phyloP scores from a whole-genome alignment of 2,329 filamentous ascomycete genomes.

The Epichloe brachyelytri region DNA sequence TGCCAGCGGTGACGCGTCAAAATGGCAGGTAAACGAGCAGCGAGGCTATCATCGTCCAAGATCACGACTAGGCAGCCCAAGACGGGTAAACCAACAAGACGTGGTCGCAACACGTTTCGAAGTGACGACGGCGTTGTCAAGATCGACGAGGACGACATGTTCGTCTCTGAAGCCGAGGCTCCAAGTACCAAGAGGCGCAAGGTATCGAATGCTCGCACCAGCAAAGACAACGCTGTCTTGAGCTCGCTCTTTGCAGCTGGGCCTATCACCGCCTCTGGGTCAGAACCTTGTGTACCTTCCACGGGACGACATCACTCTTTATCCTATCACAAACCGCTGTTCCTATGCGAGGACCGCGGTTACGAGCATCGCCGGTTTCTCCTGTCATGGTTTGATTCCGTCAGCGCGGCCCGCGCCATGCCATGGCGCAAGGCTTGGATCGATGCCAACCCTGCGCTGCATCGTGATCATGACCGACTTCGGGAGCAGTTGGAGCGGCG shows the following conservation, averaged over 20 bases:
- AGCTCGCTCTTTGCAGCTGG: conserved; percentile 6
- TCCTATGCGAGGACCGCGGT: conserved; percentile 27
- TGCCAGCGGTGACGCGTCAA: background rate
- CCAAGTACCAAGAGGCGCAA: conserved; percentile 7
- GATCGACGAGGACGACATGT: background rate
- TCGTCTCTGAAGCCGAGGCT: background rate
- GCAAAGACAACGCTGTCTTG: background rate
- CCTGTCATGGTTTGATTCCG: conserved; percentile 38
- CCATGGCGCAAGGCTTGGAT: conserved; percentile 48
- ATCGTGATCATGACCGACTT: conserved; percentile 19
- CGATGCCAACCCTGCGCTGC: conserved; percentile 21
- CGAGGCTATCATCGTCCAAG: background rate
- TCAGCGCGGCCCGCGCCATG: conserved; percentile 36
- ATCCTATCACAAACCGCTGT: conserved; percentile 35
- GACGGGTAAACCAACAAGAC: background rate
- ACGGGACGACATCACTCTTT: conserved; percentile 8
- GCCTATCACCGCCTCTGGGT: background rate
- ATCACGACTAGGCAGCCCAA: background rate
- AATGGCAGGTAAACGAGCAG: conserved; percentile 4
- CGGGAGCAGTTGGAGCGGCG: conserved; percentile 34
- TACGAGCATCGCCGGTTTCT: conserved; percentile 23
- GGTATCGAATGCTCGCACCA: background rate
- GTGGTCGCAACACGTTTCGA: background rate
- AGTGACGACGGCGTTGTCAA: conserved; percentile 1
- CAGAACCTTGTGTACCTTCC: conserved; percentile 7